Evolutionary conservation across 2,329 filamentous ascomycete genomes (phyloP).

Genomic region (Ascosphaera apis): DNA sequence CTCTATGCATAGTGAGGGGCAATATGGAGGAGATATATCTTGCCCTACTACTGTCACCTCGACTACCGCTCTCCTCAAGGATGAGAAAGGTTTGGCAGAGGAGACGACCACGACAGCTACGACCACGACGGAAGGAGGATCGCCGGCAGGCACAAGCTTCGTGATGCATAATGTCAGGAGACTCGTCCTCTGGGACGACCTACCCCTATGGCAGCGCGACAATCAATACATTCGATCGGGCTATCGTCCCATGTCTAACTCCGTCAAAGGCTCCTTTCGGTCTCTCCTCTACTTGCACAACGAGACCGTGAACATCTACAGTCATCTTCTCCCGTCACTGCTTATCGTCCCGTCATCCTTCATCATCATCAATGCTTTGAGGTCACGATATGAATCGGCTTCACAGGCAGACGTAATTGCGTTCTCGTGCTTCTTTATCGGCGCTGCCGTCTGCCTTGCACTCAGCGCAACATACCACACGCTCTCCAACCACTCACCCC

Average conservation of each 20-base stretch:
- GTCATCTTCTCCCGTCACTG: conserved; percentile 45
- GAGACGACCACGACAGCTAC: too few species aligned
- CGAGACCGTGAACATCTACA: conserved; percentile 49
- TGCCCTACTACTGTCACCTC: too few species aligned
- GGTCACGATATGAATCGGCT: conserved; percentile 43
- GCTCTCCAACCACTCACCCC: conserved; percentile 60
- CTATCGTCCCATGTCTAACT: conserved; percentile 40
- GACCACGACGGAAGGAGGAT: too few species aligned
- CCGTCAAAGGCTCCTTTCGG: conserved; percentile 33
- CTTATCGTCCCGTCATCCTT: conserved; percentile 29
- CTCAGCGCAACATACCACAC: conserved; percentile 75
- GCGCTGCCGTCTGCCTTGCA: conserved; percentile 48
- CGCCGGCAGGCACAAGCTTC: not conserved
- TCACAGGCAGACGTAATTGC: conserved; percentile 40
- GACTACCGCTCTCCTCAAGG: too few species aligned
- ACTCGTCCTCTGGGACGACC: conserved; percentile 28
- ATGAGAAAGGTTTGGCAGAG: too few species aligned
- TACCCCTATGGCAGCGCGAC: conserved; percentile 33
- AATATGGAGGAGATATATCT: too few species aligned
- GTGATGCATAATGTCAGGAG: conserved; percentile 10
- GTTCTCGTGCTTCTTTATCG: conserved; percentile 58
- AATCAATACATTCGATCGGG: conserved; percentile 46
- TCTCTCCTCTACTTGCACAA: conserved; percentile 43
- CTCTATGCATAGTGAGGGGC: too few species aligned
- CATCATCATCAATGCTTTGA: conserved; percentile 33